Percentiles rank a stretch among this genome's conserved stretches.
These are phyloP conservation scores for Pleomassaria siparia DNA, from an alignment of 2,329 filamentous ascomycete species.

Conservation along the genomic window DNA sequence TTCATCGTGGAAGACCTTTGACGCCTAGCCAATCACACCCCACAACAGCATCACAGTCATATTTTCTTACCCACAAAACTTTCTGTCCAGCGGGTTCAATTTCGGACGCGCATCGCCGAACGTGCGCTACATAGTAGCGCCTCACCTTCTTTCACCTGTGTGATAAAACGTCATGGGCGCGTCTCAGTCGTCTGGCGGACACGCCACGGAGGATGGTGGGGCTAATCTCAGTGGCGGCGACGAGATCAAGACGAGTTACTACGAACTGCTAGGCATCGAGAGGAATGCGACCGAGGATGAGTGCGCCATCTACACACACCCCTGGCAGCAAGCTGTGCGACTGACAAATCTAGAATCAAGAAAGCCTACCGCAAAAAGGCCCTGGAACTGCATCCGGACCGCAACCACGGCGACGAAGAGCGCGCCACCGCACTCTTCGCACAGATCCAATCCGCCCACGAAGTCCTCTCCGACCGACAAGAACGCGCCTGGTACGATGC, in stretches of 20 bases:
- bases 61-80: background rate
- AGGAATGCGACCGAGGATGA: constrained; percentile 77
- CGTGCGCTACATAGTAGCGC: constrained; percentile 12
- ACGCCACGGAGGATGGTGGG: constrained; percentile 12
- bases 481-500: constrained; percentile 98
- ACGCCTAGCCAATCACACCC: constrained; percentile 1
- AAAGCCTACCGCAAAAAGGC: constrained; percentile 90
- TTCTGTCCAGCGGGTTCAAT: background rate
- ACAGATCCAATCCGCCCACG: constrained; percentile 89
- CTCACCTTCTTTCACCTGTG: constrained; percentile 3
- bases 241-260: constrained; percentile 74
- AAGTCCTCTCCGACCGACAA: constrained; percentile 93
- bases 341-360: constrained; percentile 66
- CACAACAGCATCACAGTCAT: constrained; percentile 1
- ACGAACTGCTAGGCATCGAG: constrained; percentile 77
- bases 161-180: constrained; percentile 45
- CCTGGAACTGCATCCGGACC: constrained; percentile 90
- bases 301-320: constrained; percentile 51
- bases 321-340: constrained; percentile 2
- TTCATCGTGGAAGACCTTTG: background rate
- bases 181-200: constrained; percentile 45
- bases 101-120: background rate
- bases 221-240: constrained; percentile 20
- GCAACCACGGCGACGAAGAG: constrained; percentile 85
- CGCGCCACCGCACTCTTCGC: constrained; percentile 83